Evolutionary conservation across 345 rosid species (phyloP), one percentile per base, ranked within the genome.

Genomic region (Physaria fendleri): DNA sequence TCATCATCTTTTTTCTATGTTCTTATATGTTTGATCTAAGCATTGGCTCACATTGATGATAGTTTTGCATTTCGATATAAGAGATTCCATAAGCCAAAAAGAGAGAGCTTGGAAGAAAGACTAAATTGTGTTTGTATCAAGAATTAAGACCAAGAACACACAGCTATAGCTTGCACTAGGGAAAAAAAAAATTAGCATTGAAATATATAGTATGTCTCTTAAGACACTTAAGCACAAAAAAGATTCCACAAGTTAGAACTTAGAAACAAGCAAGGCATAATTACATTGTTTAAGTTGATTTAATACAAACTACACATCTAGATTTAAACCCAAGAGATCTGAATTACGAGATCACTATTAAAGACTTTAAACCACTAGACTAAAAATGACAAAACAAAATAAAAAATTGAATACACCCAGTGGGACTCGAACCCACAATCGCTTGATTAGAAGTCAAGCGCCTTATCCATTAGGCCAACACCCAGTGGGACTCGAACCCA

Each of bases 241-340:
- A 29, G 71, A 58, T 57, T 58, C 65, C 38, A 15, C 23, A 34
- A 5, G 50, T 49, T 56, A n/a, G n/a, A n/a, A n/a, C n/a, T n/a
- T n/a, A n/a, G n/a, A 57, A 40, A 44, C 65, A 58, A 67, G 72
- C 7, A 58, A 67, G 65, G 71, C 51, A 66, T 49, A 57, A 22
- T 21, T 40, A 21, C 43, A 38, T 38, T 38, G 29, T 44, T 56
- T 47, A 56, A 22, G 14, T 29, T 48, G 8, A 57, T 44, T 37
- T 45, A 33, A 8, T 28, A 22, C 22, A 47, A 18, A 38, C n/a
- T n/a, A n/a, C n/a, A n/a, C n/a, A n/a, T n/a, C n/a, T n/a, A n/a
- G n/a, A n/a, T n/a, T n/a, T n/a, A n/a, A n/a, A n/a, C n/a, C n/a
- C n/a, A n/a, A n/a, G n/a, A n/a, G n/a, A n/a, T n/a, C n/a, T n/a